A percentile compares a stretch with the other conserved stretches of the same genome.
Conservation (phyloP, 2,329 filamentous ascomycete genomes). For the Colletotrichum orchidophilum region DNA sequence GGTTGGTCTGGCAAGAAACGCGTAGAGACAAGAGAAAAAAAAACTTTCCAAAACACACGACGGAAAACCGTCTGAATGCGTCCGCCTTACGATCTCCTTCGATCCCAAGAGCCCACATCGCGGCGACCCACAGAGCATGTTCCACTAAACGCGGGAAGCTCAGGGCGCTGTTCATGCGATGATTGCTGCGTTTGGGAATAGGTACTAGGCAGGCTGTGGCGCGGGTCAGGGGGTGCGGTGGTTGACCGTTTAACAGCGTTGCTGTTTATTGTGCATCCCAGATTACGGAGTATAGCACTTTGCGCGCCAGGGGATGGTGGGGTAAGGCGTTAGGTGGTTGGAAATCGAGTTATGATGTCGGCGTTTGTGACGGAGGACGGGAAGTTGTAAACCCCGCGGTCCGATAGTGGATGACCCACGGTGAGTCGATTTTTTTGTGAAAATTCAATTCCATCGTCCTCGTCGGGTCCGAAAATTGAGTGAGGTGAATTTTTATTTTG, state of each 20-base stretch:
- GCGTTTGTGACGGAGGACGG: constrained; percentile 29
- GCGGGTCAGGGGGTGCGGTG: background rate
- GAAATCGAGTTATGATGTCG: constrained; percentile 29
- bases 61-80: constrained; percentile 17
- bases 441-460: background rate
- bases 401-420: constrained; percentile 10
- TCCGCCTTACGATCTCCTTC: constrained; percentile 11
- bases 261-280: background rate
- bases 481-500: background rate
- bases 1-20: background rate
- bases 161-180: constrained; percentile 28
- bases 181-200: constrained; percentile 7
- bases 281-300: background rate
- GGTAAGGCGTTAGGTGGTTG: constrained; percentile 4
- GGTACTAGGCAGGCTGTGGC: background rate
- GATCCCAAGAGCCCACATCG: constrained; percentile 5
- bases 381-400: constrained; percentile 27
- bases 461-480: background rate
- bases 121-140: constrained; percentile 3
- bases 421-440: background rate
- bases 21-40: background rate
- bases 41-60: background rate
- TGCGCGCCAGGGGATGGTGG: background rate
- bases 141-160: constrained; percentile 19
- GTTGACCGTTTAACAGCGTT: background rate